Base-by-base conservation (phyloP, 2,329 filamentous ascomycete genomes). In the Didymella arachidicola region DNA sequence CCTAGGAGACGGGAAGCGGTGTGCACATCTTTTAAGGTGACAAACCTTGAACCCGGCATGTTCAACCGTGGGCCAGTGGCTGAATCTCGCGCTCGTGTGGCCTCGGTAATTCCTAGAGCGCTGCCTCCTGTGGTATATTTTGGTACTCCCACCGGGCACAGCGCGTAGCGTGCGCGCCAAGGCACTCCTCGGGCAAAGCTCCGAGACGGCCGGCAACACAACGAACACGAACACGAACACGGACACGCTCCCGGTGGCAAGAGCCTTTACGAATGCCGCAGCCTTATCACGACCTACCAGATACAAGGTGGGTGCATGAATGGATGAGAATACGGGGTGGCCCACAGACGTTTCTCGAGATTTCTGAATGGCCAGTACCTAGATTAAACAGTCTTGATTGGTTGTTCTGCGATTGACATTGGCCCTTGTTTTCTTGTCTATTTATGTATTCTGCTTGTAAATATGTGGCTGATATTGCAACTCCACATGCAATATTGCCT, bases 1-100 rank as follows among this genome's bases (percentile, higher is more conserved):
- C 32, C 32, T 14, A 46, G 16, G 32, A n/a, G 14, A 18, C 12
- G 42, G 34, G 26, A 47, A 42, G 43, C 34, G 44, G 52, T 54
- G 52, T 54, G 44, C 36, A 48, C 18, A 50, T 19, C 16, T 44
- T 26, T 14, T 5, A 25, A 56, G 22, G 25, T 10, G 11, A 16
- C 19, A 25, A 44, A 39, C 1, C 19, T 32, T 36, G n/a, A n/a
- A 25, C 16, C 29, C n/a, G 26, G 14, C 18, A 44, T 7, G 16
- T 45, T 14, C 8, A 22, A n/a, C 32, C 39, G 39, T n/a, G 6
- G 10, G 14, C 19, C 11, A 34, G 11, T 8, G 16, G 44, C 36
- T n/a, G 16, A 10, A 1, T 41, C 19, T 25, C 14, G 41, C 30
- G 41, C 30, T 45, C 18, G 29, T 44, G 32, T 32, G 30, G 7